Percentiles rank a stretch among this genome's conserved stretches.
Evolutionary conservation across 139 green algal species (phyloP).

Genomic region (Medakamo hakoo): DNA sequence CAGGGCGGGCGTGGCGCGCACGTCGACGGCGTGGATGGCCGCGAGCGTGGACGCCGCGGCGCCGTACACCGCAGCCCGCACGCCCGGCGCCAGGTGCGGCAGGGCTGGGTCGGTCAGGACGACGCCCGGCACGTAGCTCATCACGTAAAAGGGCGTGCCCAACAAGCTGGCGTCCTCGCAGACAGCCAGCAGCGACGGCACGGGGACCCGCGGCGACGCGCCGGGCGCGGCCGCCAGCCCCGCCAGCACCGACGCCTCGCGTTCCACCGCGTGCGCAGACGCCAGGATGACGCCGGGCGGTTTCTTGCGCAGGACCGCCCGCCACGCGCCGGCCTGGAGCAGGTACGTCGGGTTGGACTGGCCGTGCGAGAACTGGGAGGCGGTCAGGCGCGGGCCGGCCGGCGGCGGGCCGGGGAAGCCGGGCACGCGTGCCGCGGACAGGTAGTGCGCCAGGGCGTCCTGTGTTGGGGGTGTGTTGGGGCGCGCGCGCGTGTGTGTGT

Average conservation of each 20-base stretch:
- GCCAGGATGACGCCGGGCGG: conserved; percentile 73
- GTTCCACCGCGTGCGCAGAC: conserved; percentile 87
- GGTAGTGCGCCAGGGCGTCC: no score
- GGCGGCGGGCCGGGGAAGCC: no score
- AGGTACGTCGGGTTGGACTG: conserved; percentile 91
- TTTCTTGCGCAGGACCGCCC: conserved; percentile 89
- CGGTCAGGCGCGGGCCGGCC: not conserved
- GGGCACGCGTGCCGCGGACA: no score
- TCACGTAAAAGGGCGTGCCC: conserved; percentile 92
- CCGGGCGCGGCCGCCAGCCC: conserved; percentile 26
- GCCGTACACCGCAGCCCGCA: conserved; percentile 19
- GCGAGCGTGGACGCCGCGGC: conserved; percentile 53
- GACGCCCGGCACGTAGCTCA: conserved; percentile 51
- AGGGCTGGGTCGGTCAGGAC: conserved; percentile 66
- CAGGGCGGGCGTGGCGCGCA: conserved; percentile 7
- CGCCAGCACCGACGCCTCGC: conserved; percentile 56
- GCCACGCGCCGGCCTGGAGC: conserved; percentile 13
- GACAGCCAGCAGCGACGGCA: conserved; percentile 26
- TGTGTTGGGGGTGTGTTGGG: no score
- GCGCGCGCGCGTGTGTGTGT: no score
- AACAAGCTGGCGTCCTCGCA: conserved; percentile 63
- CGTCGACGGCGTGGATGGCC: conserved; percentile 58
- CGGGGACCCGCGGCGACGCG: not conserved
- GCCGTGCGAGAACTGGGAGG: conserved; percentile 62
- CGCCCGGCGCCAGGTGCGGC: conserved; percentile 21